Evolutionary conservation across 2,329 filamentous ascomycete species (phyloP).

Genomic region (Tolypocladium tropicale): DNA sequence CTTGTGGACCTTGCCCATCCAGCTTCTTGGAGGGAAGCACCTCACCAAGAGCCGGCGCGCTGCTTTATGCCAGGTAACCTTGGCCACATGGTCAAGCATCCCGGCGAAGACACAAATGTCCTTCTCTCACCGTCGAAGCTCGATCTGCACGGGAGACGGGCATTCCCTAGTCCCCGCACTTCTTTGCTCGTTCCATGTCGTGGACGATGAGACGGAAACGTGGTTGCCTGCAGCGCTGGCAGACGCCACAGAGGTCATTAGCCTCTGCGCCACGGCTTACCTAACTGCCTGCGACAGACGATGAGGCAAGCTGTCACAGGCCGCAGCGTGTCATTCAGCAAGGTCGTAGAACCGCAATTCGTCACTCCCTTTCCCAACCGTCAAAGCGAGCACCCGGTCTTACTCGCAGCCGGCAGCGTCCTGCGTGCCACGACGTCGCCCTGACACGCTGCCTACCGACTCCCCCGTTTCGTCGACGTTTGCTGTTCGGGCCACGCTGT

Average conservation of each 20-base stretch:
- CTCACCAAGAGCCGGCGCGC: too few species aligned
- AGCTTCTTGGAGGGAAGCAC: too few species aligned
- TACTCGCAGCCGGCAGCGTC: neutral
- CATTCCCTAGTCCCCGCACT: neutral
- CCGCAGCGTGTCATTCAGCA: neutral
- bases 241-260: neutral
- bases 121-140: too few species aligned
- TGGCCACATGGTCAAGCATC: too few species aligned
- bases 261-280: neutral
- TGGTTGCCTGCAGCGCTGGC: too few species aligned
- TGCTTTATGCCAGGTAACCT: too few species aligned
- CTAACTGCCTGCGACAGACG: neutral
- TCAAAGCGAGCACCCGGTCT: neutral
- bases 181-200: too few species aligned
- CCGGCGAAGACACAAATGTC: too few species aligned
- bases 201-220: too few species aligned
- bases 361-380: neutral
- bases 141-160: neutral
- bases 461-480: neutral
- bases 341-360: neutral
- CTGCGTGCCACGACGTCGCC: neutral
- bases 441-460: neutral
- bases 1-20: conserved; percentile 3
- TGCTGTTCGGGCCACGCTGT: neutral
- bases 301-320: neutral